Conservation (phyloP, 164 flowering plant species). For the Berberis vulgaris region DNA sequence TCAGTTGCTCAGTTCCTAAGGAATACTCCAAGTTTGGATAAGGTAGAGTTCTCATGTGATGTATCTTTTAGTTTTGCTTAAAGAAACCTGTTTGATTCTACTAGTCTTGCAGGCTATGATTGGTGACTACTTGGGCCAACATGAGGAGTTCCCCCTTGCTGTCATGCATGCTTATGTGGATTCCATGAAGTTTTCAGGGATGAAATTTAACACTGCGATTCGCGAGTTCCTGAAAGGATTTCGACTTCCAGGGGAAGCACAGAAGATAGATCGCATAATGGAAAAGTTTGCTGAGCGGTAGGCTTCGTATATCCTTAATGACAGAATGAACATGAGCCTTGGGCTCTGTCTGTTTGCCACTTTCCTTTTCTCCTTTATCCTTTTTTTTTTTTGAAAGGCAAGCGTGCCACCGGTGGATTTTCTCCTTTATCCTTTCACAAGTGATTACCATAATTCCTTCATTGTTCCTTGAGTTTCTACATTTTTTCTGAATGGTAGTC, state of each 20-base stretch:
- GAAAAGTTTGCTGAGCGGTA: slow-evolving; percentile 99
- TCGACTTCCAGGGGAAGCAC: slow-evolving; percentile 97
- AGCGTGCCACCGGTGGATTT: no score
- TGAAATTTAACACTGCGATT: slow-evolving; percentile 80
- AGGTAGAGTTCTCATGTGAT: slow-evolving; percentile 34
- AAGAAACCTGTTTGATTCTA: slow-evolving; percentile 8
- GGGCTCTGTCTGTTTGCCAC: not conserved
- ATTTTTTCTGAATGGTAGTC: no score
- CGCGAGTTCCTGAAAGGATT: slow-evolving; percentile 90
- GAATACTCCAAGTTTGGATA: slow-evolving; percentile 70
- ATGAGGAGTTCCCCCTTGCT: slow-evolving; percentile 91
- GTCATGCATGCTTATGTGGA: slow-evolving; percentile 98
- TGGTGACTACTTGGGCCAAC: slow-evolving; percentile 96
- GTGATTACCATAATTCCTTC: no score
- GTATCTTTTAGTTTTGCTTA: not conserved
- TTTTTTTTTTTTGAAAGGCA: no score
- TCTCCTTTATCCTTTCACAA: no score
- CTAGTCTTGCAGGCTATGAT: slow-evolving; percentile 60
- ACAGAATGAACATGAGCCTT: not conserved
- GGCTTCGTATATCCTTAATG: not conserved
- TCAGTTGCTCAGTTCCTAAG: slow-evolving; percentile 84
- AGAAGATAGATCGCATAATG: slow-evolving; percentile 94
- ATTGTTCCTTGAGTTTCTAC: no score
- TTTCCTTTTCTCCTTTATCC: no score
- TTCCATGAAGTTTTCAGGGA: slow-evolving; percentile 81